phyloP scores from a whole-genome alignment of 768 basidiomycete species.

The Mrakia blollopis region DNA sequence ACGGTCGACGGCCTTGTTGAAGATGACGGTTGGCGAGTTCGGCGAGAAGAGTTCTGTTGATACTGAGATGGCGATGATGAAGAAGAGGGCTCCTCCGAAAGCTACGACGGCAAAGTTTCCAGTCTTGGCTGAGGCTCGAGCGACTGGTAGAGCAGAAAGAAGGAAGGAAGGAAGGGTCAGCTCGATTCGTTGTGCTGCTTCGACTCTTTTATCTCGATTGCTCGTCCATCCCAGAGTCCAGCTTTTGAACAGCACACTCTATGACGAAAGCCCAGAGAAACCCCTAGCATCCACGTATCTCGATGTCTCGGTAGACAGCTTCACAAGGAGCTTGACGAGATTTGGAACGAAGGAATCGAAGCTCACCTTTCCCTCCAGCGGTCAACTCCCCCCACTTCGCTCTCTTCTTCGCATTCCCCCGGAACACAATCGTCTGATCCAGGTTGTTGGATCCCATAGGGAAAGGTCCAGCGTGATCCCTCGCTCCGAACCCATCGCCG shows the following conservation, averaged over 20 bases:
- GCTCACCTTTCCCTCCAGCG: constrained; percentile 15
- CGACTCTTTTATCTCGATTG: not conserved
- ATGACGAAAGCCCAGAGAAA: too few species aligned
- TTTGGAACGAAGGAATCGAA: too few species aligned
- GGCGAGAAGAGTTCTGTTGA: constrained; percentile 29
- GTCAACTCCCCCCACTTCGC: constrained; percentile 20
- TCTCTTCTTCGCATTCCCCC: not conserved
- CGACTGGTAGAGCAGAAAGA: not conserved
- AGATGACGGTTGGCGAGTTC: constrained; percentile 29
- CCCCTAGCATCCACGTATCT: too few species aligned
- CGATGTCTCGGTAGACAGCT: too few species aligned
- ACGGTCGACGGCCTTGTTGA: constrained; percentile 20
- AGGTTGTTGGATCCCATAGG: constrained; percentile 21
- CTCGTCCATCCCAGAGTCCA: not conserved
- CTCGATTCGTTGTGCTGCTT: not conserved
- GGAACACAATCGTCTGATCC: not conserved
- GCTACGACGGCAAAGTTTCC: not conserved
- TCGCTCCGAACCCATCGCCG: constrained; percentile 19
- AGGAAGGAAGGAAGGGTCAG: not conserved
- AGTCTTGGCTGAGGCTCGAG: not conserved
- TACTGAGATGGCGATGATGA: constrained; percentile 19
- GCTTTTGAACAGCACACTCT: too few species aligned
- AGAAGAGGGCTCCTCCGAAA: constrained; percentile 21
- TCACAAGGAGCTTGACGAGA: not conserved
- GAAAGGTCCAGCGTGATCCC: constrained; percentile 25